These are phyloP conservation scores for Verticillium alfalfae DNA, from an alignment of 2,329 filamentous ascomycete genomes.

Conservation along the genomic window DNA sequence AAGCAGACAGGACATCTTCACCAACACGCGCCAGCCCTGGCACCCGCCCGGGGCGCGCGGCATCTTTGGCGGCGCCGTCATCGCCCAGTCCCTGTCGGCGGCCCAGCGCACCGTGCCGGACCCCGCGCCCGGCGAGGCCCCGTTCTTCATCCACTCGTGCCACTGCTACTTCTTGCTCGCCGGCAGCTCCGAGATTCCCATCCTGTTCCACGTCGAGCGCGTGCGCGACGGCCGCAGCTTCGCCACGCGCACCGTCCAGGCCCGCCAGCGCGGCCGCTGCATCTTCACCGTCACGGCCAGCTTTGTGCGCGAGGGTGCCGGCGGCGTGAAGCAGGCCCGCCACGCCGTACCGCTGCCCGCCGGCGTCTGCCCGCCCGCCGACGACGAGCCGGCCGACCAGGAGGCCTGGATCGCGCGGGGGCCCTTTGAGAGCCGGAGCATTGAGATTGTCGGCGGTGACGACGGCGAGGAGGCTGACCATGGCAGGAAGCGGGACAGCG, in stretches of 20 bases:
- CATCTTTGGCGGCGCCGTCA: conserved; percentile 89
- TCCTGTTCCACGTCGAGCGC: conserved; percentile 91
- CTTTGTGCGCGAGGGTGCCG: conserved; percentile 66
- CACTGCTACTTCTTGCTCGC: conserved; percentile 98
- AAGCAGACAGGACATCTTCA: conserved; percentile 73
- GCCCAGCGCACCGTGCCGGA: conserved; percentile 80
- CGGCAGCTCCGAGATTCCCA: conserved; percentile 76
- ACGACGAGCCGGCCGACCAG: conserved; percentile 32
- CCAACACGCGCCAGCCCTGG: conserved; percentile 88
- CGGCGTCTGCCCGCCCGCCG: conserved; percentile 27
- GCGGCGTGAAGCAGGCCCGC: conserved; percentile 45
- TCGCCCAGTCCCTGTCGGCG: conserved; percentile 84
- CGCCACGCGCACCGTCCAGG: conserved; percentile 92
- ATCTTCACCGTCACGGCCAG: conserved; percentile 96
- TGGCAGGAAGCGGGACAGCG: no score
- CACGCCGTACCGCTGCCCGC: conserved; percentile 61
- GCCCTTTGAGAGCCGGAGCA: conserved; percentile 41
- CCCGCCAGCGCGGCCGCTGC: conserved; percentile 76
- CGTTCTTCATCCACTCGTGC: conserved; percentile 89
- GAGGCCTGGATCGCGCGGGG: conserved; percentile 43
- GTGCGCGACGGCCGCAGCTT: conserved; percentile 88
- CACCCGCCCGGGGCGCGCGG: conserved; percentile 87
- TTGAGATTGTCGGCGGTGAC: conserved; percentile 31
- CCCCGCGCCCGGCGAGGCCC: conserved; percentile 24
- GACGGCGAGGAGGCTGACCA: conserved; percentile 27